Base-by-base conservation (phyloP, 352 stramenopile genomes). In the Pythium rishiriense region DNA sequence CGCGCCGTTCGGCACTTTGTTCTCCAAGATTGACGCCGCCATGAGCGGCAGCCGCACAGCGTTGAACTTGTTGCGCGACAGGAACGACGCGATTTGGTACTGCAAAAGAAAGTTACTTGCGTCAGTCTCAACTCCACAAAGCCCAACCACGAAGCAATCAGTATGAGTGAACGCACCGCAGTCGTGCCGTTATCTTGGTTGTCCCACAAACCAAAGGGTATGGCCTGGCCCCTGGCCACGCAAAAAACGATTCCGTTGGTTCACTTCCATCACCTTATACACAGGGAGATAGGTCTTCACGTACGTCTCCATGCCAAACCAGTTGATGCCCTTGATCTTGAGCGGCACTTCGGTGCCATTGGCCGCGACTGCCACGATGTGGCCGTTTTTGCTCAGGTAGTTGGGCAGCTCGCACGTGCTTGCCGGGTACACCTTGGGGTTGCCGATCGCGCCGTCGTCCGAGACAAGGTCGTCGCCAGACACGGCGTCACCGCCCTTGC, bases 311-410 rank as follows among this genome's bases (percentile, higher is more conserved):
- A 93, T 91, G 53, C 86, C 86, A 43, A 90, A 83, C 86, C 86
- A 94, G 74, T 94, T 94, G 51, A 94, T 70, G 45, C 84, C 84
- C 64, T 95, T 93, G 59, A 95, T 88, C 66, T 90, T 81, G 25
- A 94, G 72, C 51, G 81, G 79, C 51, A 79, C 81, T 24, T 85
- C 74, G 10, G 73, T 80, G 33, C 76, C 80, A 21, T 83, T 77
- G 15, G 66, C 58, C n/a, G 83, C 50, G 28, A 85, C 70, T 0
- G 84, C 85, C 42, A 79, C 79, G 54, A 95, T 92, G 52, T 76
- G 76, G 41, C 83, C 83, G 46, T 92, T 78, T 58, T 87, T 90
- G 62, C 83, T 93, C 21, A 88, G 62, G 67, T 85, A 95, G 69
- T 95, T 87, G 52, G 85, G 85, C 63, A 93, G 78, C 48, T 93